Evolutionary conservation across 352 stramenopile species (phyloP).

Genomic region (Globisporangium megalacanthum): DNA sequence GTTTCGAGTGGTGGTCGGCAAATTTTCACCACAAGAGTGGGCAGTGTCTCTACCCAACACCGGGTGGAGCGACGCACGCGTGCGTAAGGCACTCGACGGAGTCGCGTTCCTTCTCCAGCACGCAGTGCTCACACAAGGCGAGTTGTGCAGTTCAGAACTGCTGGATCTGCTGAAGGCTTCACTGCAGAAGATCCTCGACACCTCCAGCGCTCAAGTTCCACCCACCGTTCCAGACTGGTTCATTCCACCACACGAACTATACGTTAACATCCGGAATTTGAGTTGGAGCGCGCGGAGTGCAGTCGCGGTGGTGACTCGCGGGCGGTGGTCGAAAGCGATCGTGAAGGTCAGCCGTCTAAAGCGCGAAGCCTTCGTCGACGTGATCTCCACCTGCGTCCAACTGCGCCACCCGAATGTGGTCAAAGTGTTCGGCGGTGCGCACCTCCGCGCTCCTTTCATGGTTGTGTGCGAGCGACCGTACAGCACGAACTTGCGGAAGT

Average conservation of each 20-base stretch:
- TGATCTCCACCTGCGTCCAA: conserved; percentile 21
- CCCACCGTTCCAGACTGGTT: conserved; percentile 22
- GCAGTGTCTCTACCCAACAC: too few relatives aligned
- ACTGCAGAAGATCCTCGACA: not conserved
- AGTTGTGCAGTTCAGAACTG: not conserved
- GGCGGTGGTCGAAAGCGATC: conserved; percentile 31
- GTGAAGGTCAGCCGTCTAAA: conserved; percentile 8
- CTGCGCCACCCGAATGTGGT: conserved; percentile 18
- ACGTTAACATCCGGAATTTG: conserved; percentile 44
- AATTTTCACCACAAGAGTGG: not conserved
- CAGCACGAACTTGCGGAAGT: conserved; percentile 1
- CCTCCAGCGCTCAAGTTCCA: not conserved
- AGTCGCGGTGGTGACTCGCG: conserved; percentile 5
- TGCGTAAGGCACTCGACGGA: too few relatives aligned
- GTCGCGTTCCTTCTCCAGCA: too few relatives aligned
- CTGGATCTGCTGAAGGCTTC: not conserved
- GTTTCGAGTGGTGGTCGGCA: not conserved
- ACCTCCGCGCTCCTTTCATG: conserved; percentile 6
- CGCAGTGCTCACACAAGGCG: not conserved
- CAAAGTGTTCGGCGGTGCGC: conserved; percentile 13
- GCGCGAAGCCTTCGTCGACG: not conserved
- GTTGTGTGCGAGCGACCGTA: not conserved
- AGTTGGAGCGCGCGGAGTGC: not conserved
- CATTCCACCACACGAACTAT: conserved; percentile 80
- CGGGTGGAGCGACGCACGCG: not conserved